A percentile compares a stretch with the other conserved stretches of the same genome.
Evolutionary conservation across 2,329 filamentous ascomycete genomes (phyloP).

Genomic region (Fusarium palustre): DNA sequence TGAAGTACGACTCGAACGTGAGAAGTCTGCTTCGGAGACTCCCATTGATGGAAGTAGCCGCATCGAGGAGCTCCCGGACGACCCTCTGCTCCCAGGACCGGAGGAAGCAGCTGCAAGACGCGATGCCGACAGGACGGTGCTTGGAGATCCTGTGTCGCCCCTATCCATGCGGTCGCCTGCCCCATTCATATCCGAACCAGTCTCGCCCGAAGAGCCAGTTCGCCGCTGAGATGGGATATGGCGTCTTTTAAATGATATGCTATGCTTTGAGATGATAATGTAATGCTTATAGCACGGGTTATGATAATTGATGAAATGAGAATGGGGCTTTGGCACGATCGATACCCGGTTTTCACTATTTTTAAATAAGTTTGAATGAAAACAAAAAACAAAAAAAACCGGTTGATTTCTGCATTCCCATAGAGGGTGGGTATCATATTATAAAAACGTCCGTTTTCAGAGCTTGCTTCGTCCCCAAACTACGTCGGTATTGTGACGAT

Average conservation of each 20-base stretch:
- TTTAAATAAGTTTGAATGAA: slow-evolving; percentile 21
- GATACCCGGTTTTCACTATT: slow-evolving; percentile 27
- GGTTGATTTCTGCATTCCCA: slow-evolving; percentile 35
- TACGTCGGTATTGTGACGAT: neutral
- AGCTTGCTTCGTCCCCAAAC: neutral
- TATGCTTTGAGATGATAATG: slow-evolving; percentile 20
- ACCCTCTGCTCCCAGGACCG: slow-evolving; percentile 57
- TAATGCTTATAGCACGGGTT: slow-evolving; percentile 26
- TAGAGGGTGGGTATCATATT: slow-evolving; percentile 51
- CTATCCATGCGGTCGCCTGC: slow-evolving; percentile 26
- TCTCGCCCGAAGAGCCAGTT: slow-evolving; percentile 18
- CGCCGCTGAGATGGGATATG: slow-evolving; percentile 19
- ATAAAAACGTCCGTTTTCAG: neutral
- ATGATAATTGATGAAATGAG: slow-evolving; percentile 24
- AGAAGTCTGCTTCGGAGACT: slow-evolving; percentile 54
- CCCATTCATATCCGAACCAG: slow-evolving; percentile 14
- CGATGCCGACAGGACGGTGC: slow-evolving; percentile 4
- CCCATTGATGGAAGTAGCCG: slow-evolving; percentile 55
- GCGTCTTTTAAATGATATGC: neutral
- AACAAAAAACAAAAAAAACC: no score
- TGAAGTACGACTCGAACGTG: slow-evolving; percentile 80
- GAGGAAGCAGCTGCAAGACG: slow-evolving; percentile 26
- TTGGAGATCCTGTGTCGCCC: slow-evolving; percentile 39
- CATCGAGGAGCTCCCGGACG: slow-evolving; percentile 64
- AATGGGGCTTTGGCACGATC: slow-evolving; percentile 14